These are phyloP conservation scores for Schizochytrium sp. DNA, from an alignment of 108 stramenopile species.

Conservation along the genomic window DNA sequence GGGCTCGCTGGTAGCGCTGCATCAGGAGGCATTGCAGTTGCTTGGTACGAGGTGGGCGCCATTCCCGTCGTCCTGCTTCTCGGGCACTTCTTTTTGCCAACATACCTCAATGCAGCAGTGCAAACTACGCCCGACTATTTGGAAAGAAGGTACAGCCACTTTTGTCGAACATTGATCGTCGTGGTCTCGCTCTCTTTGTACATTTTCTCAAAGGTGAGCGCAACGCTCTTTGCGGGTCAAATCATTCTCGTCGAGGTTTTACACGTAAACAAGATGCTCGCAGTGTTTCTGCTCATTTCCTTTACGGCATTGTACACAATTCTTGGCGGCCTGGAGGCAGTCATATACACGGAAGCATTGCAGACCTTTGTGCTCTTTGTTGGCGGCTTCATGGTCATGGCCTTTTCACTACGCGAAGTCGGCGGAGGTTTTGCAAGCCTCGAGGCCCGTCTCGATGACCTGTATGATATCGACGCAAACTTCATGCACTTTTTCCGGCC, in stretches of 20 bases:
- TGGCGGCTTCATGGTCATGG: neutral
- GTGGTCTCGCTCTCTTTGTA: neutral
- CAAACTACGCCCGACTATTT: constrained; percentile 2
- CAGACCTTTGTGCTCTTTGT: neutral
- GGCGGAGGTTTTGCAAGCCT: neutral
- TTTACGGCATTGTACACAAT: neutral
- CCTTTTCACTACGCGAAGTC: neutral
- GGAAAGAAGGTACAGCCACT: neutral
- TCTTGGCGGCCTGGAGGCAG: constrained; percentile 4
- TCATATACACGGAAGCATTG: neutral
- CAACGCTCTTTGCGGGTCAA: neutral
- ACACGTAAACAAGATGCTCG: neutral
- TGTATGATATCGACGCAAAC: neutral
- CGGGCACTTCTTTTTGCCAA: neutral
- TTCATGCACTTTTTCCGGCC: neutral
- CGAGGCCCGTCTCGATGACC: neutral
- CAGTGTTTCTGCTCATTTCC: neutral
- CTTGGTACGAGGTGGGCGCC: constrained; percentile 1
- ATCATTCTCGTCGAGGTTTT: neutral
- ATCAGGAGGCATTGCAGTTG: neutral
- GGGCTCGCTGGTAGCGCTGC: constrained; percentile 3
- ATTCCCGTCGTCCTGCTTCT: neutral
- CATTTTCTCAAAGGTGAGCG: constrained; percentile 3
- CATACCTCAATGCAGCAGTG: neutral
- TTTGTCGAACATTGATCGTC: neutral